Evolutionary conservation across 495 filamentous ascomycete genomes (phyloP).

Genomic region (Aspergillus wentii): DNA sequence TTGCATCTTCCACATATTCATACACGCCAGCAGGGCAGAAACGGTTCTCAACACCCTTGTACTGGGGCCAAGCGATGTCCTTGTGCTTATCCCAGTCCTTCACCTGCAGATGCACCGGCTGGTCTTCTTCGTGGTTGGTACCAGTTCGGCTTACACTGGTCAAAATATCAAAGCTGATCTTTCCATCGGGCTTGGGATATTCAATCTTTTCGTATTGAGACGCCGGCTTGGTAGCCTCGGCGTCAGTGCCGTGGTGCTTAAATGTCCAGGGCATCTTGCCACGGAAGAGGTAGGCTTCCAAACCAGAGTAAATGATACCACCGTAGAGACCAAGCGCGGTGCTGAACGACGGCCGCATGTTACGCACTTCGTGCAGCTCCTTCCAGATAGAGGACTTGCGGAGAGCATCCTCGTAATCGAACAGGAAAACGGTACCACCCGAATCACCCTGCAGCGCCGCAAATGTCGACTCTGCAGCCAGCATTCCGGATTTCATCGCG

Average conservation of each 20-base stretch:
- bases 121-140: slow-evolving; percentile 98
- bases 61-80: slow-evolving; percentile 73
- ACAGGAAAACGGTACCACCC: slow-evolving; percentile 78
- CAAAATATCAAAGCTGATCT: slow-evolving; percentile 91
- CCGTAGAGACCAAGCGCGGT: slow-evolving; percentile 77
- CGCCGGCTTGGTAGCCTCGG: slow-evolving; percentile 72
- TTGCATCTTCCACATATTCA: slow-evolving; percentile 92
- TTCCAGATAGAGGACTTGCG: slow-evolving; percentile 86
- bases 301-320: slow-evolving; percentile 86
- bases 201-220: slow-evolving; percentile 82
- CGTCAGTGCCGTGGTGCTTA: slow-evolving; percentile 63
- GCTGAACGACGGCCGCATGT: slow-evolving; percentile 95
- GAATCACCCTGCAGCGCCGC: slow-evolving; percentile 58
- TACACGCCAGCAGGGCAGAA: slow-evolving; percentile 99
- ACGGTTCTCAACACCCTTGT: slow-evolving; percentile 91
- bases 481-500: slow-evolving; percentile 95
- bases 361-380: slow-evolving; percentile 91
- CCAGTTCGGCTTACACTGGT: slow-evolving; percentile 91
- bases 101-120: slow-evolving; percentile 93
- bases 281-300: slow-evolving; percentile 85
- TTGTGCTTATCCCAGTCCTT: slow-evolving; percentile 91
- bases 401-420: slow-evolving; percentile 89
- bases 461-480: slow-evolving; percentile 88
- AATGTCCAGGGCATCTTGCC: slow-evolving; percentile 90
- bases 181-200: slow-evolving; percentile 93